phyloP scores from a whole-genome alignment of 331 rosid species.

The Pyrus hybrid region DNA sequence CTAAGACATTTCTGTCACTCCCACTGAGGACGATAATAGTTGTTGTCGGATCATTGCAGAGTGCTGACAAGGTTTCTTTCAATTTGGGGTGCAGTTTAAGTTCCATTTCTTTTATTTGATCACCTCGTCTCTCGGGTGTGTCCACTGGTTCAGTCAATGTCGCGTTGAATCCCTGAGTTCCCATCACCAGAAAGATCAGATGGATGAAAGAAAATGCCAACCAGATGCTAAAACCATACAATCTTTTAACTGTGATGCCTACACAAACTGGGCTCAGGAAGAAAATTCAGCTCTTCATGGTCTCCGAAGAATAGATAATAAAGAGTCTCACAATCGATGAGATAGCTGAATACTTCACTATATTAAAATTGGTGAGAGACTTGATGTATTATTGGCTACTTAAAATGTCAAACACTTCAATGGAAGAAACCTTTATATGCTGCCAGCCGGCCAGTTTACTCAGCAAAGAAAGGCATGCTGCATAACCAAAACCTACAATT shows the following conservation, averaged over 20 bases:
- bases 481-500: background rate
- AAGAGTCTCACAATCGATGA: background rate
- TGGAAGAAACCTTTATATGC: background rate
- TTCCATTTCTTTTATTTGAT: slow-evolving; percentile 86
- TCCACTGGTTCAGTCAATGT: slow-evolving; percentile 89
- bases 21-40: slow-evolving; percentile 93
- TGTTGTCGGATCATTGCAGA: slow-evolving; percentile 70
- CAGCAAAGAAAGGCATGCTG: background rate
- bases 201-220: background rate
- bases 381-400: background rate
- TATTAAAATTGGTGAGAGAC: background rate
- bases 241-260: background rate
- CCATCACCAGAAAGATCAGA: slow-evolving; percentile 19
- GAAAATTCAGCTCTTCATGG: background rate
- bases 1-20: slow-evolving; percentile 61
- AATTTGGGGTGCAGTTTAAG: slow-evolving; percentile 74
- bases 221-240: background rate
- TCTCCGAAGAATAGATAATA: background rate
- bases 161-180: slow-evolving; percentile 74
- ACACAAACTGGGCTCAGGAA: background rate
- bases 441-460: background rate
- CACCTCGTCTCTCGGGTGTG: slow-evolving; percentile 62
- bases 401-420: background rate
- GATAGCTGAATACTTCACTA: background rate
- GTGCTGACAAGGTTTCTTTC: slow-evolving; percentile 50